Evolutionary conservation across 139 green algal species (phyloP).

Genomic region (Tetradesmus lagerheimii): DNA sequence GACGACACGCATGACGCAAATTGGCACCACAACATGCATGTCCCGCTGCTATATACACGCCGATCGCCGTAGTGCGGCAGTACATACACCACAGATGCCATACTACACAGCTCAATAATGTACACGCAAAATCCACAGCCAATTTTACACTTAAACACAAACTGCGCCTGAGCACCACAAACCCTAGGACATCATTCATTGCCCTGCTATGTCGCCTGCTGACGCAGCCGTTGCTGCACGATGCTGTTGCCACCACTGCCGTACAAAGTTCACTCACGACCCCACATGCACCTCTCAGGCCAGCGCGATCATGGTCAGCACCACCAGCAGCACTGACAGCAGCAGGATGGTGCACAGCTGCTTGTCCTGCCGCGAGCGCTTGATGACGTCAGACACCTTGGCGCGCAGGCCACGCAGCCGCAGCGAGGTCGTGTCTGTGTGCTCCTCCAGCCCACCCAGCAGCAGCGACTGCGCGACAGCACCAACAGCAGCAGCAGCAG

Average conservation of each 20-base stretch:
- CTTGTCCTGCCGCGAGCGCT: constrained; percentile 6
- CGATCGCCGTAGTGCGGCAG: no score
- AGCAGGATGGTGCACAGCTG: constrained; percentile 36
- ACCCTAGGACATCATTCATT: no score
- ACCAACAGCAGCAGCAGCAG: background rate
- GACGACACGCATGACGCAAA: no score
- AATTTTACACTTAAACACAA: no score
- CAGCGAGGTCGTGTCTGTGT: constrained; percentile 22
- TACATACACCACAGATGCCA: no score
- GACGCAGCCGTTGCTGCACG: background rate
- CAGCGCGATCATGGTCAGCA: constrained; percentile 36
- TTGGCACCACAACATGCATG: no score
- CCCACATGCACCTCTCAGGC: background rate
- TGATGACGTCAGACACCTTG: constrained; percentile 16
- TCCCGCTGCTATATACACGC: no score
- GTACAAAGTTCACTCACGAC: no score
- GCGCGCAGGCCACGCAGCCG: background rate
- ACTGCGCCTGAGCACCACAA: no score
- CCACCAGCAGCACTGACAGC: constrained; percentile 30
- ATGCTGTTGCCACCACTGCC: background rate
- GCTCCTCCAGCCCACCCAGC: background rate
- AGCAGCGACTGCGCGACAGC: constrained; percentile 6
- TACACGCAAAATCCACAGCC: no score
- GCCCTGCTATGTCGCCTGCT: no score
- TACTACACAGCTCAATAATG: no score